Evolutionary conservation across 768 basidiomycete species (phyloP).

Genomic region (Rhizopogon salebrosus): DNA sequence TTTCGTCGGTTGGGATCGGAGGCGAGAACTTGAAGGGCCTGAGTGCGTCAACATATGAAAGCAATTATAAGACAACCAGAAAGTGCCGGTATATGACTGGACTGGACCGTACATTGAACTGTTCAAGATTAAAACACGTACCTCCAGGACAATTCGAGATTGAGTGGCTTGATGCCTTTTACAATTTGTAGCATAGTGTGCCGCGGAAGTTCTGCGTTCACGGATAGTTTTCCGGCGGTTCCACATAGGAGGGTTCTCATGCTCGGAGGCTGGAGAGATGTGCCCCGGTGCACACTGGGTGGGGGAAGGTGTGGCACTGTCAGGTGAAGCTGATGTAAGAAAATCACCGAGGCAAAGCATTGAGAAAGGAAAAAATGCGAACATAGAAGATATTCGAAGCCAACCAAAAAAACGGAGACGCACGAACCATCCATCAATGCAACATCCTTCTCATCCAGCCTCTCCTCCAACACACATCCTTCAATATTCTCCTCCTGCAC

Average conservation of each 20-base stretch:
- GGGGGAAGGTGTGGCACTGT: constrained; percentile 53
- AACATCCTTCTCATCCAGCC: constrained; percentile 44
- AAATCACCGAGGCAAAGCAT: not conserved
- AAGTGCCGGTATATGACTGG: not conserved
- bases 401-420: not conserved
- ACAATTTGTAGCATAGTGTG: constrained; percentile 40
- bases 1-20: constrained; percentile 26
- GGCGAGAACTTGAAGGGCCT: constrained; percentile 46
- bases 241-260: constrained; percentile 8
- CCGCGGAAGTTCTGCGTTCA: not conserved
- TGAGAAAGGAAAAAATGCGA: not conserved
- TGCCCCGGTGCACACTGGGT: constrained; percentile 42
- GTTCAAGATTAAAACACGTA: constrained; percentile 25
- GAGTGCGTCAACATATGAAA: not conserved
- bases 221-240: not conserved
- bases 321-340: not conserved
- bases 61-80: not conserved
- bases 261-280: constrained; percentile 27
- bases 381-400: not conserved
- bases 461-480: constrained; percentile 49
- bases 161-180: constrained; percentile 54
- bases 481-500: constrained; percentile 20
- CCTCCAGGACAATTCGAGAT: constrained; percentile 66
- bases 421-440: constrained; percentile 55
- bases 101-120: not conserved